Percentiles rank a stretch among this genome's conserved stretches.
These are phyloP conservation scores for Pestalotiopsis sp. DNA, from an alignment of 2,329 filamentous ascomycete genomes.

Conservation along the genomic window DNA sequence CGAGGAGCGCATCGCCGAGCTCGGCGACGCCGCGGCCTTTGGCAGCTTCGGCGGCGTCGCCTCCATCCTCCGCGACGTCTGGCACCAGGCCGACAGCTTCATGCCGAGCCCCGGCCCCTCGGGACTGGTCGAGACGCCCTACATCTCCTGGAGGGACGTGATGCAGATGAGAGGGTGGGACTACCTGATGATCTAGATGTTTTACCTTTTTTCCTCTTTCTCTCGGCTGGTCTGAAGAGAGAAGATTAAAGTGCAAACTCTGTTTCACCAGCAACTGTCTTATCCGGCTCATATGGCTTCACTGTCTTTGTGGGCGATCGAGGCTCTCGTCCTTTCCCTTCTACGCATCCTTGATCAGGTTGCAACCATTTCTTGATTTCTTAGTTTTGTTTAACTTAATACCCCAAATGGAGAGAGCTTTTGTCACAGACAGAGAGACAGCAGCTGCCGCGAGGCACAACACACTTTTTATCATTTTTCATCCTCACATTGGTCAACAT, in stretches of 20 bases:
- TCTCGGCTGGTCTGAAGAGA: conserved; percentile 39
- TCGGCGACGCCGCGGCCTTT: conserved; percentile 76
- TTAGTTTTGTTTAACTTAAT: conserved; percentile 23
- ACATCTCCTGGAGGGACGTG: conserved; percentile 91
- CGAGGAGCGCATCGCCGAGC: conserved; percentile 69
- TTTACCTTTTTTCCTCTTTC: conserved; percentile 16
- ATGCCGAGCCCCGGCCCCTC: conserved; percentile 37
- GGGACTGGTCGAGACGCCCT: conserved; percentile 50
- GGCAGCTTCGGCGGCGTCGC: conserved; percentile 86
- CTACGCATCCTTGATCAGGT: conserved; percentile 1
- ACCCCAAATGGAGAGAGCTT: conserved; percentile 25
- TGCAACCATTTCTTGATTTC: conserved; percentile 25
- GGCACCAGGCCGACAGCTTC: conserved; percentile 72
- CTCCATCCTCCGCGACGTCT: conserved; percentile 79
- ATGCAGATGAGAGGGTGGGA: conserved; percentile 93
- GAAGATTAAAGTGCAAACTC: conserved; percentile 21
- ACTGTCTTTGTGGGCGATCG: conserved; percentile 35
- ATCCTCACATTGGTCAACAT: conserved; percentile 27
- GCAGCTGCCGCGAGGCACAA: conserved; percentile 33
- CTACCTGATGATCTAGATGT: conserved; percentile 78
- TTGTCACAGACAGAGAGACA: conserved; percentile 25
- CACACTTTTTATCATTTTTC: background rate
- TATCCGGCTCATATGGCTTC: conserved; percentile 15
- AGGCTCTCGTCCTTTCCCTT: conserved; percentile 36
- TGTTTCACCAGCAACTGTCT: conserved; percentile 16